phyloP scores from a whole-genome alignment of 202 grass and related monocot genomes.

The Musa balbisiana region DNA sequence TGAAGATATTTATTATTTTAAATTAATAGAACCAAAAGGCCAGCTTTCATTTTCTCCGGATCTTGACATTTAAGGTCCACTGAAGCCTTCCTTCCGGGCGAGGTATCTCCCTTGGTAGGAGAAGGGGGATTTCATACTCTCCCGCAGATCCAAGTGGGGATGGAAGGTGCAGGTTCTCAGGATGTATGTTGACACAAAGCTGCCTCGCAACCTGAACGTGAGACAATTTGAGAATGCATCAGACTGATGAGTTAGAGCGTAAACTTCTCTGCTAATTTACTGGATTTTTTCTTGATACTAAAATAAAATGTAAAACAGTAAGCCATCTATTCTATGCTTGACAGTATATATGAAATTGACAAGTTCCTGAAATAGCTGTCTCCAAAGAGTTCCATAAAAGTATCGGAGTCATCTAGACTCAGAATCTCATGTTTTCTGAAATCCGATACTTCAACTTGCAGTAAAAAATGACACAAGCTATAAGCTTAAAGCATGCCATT shows the following conservation, averaged over 20 bases:
- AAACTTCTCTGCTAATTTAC: neutral
- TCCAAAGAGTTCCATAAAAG: too few species aligned
- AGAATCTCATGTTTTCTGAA: too few species aligned
- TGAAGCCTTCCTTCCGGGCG: conserved; percentile 67
- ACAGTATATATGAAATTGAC: too few species aligned
- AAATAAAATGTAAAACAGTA: neutral
- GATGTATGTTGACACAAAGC: conserved; percentile 62
- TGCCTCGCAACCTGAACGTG: conserved; percentile 61
- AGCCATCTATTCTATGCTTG: neutral
- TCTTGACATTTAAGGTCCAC: conserved; percentile 76
- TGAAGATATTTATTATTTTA: neutral
- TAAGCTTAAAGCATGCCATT: too few species aligned
- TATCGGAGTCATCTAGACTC: too few species aligned
- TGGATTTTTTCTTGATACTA: neutral
- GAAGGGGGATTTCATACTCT: conserved; percentile 82
- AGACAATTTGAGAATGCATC: neutral
- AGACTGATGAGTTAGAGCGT: neutral
- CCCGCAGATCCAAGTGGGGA: conserved; percentile 51
- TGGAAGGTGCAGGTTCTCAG: conserved; percentile 69
- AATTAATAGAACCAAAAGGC: neutral
- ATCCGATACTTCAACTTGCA: too few species aligned
- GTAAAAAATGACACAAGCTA: too few species aligned
- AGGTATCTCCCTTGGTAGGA: conserved; percentile 68
- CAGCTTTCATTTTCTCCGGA: conserved; percentile 50
- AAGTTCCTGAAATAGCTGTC: too few species aligned